Percentiles rank a stretch among this genome's conserved stretches.
phyloP scores from a whole-genome alignment of 495 filamentous ascomycete species.

The Articulospora tetracladia region DNA sequence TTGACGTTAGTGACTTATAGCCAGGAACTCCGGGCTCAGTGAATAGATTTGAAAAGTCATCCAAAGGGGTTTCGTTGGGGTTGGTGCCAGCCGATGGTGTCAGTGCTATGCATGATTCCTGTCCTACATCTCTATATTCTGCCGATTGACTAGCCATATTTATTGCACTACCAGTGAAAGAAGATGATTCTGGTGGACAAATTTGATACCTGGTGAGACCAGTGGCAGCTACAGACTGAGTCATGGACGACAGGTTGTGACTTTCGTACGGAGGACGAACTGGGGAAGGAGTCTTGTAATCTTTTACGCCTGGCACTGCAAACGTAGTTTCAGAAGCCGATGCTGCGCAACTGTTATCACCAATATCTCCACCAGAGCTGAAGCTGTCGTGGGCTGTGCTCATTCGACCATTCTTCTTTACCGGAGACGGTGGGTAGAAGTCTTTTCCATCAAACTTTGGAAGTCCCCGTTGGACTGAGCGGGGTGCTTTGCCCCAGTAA shows the following conservation, averaged over 20 bases:
- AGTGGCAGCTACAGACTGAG: not conserved
- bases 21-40: constrained; percentile 12
- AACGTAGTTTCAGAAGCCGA: not conserved
- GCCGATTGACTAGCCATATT: not conserved
- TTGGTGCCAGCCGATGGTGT: not conserved
- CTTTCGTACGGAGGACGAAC: not conserved
- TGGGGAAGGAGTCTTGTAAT: not conserved
- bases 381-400: not conserved
- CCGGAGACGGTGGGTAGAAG: constrained; percentile 50
- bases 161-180: no score
- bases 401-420: constrained; percentile 27
- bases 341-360: not conserved
- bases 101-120: not conserved
- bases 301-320: not conserved
- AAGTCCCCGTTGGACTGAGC: constrained; percentile 36
- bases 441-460: constrained; percentile 55
- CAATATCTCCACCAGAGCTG: not conserved
- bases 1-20: constrained; percentile 14
- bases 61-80: not conserved
- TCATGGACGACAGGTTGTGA: not conserved
- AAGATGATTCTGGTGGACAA: no score
- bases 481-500: constrained; percentile 47
- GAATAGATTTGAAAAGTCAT: constrained; percentile 18
- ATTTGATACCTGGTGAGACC: not conserved
- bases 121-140: not conserved